Percentiles rank a stretch among this genome's conserved stretches.
These are phyloP conservation scores for Panicum hallii DNA, from an alignment of 202 grass and related monocot species.

Conservation along the genomic window DNA sequence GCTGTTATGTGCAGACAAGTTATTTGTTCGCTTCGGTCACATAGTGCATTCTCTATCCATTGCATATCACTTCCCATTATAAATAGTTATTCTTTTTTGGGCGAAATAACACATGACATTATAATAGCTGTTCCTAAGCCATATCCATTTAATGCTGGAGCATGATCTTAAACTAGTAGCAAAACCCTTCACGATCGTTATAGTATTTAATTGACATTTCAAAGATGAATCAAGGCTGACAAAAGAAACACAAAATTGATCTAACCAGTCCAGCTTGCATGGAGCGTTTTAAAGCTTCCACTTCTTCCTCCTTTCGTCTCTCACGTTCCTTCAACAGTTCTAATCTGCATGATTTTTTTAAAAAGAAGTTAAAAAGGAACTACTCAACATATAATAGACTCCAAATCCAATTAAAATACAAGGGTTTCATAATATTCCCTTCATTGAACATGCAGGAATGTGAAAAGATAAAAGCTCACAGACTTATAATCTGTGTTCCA, in stretches of 20 bases:
- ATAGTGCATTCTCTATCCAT: neutral
- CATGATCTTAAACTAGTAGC: slow-evolving; percentile 10
- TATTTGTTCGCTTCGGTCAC: neutral
- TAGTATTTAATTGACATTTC: neutral
- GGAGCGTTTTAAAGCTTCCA: slow-evolving; percentile 83
- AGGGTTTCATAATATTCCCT: neutral
- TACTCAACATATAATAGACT: neutral
- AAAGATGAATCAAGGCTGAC: neutral
- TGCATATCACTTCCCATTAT: slow-evolving; percentile 7
- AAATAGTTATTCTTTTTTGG: neutral
- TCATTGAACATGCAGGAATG: neutral
- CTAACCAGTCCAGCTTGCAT: slow-evolving; percentile 99
- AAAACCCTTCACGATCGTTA: slow-evolving; percentile 27
- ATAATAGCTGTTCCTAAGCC: neutral
- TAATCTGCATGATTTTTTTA: slow-evolving; percentile 58
- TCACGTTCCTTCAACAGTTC: slow-evolving; percentile 90
- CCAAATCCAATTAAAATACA: neutral
- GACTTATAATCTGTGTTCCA: neutral
- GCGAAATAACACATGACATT: neutral
- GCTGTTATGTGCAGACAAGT: neutral
- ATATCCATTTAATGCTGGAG: neutral
- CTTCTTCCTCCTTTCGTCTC: slow-evolving; percentile 85
- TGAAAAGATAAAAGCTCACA: neutral
- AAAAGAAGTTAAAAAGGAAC: slow-evolving; percentile 22
- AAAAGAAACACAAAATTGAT: slow-evolving; percentile 29